Conservation (phyloP, 768 basidiomycete species). For the Albatrellus ellisii region DNA sequence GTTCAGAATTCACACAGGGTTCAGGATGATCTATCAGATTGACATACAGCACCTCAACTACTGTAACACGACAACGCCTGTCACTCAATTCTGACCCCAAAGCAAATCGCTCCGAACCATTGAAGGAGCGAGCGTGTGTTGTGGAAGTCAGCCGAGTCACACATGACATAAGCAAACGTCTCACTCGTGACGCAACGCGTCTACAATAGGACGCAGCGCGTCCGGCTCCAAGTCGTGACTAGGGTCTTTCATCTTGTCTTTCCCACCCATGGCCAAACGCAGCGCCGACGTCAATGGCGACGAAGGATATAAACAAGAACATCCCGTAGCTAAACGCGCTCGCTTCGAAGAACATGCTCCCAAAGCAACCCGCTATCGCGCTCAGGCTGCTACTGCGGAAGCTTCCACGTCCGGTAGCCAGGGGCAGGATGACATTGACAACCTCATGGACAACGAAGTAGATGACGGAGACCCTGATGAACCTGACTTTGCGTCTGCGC, state of each 20-base stretch:
- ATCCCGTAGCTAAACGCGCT: slow-evolving; percentile 8
- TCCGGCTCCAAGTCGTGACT: too few species aligned
- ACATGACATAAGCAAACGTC: too few species aligned
- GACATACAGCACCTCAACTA: too few species aligned
- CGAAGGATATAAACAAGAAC: slow-evolving; percentile 2
- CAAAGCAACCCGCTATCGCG: slow-evolving; percentile 1
- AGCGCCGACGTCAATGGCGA: slow-evolving; percentile 11
- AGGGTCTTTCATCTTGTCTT: background rate
- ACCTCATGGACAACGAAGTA: slow-evolving; percentile 8
- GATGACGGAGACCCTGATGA: slow-evolving; percentile 15
- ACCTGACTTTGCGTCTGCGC: slow-evolving; percentile 7
- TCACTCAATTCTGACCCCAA: too few species aligned
- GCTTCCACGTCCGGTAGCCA: slow-evolving; percentile 4
- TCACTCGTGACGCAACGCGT: slow-evolving; percentile 2
- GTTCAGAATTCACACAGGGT: too few species aligned
- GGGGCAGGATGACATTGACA: slow-evolving; percentile 5
- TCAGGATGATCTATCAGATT: too few species aligned
- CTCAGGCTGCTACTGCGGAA: background rate
- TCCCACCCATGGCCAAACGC: slow-evolving; percentile 10
- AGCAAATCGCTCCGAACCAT: too few species aligned
- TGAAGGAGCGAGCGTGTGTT: too few species aligned
- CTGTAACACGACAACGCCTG: too few species aligned
- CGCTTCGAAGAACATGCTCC: slow-evolving; percentile 2
- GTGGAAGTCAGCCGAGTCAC: too few species aligned
- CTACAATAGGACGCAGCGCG: background rate